Conservation (phyloP, 2,329 filamentous ascomycete genomes). For the Alternaria hordeiaustralica region DNA sequence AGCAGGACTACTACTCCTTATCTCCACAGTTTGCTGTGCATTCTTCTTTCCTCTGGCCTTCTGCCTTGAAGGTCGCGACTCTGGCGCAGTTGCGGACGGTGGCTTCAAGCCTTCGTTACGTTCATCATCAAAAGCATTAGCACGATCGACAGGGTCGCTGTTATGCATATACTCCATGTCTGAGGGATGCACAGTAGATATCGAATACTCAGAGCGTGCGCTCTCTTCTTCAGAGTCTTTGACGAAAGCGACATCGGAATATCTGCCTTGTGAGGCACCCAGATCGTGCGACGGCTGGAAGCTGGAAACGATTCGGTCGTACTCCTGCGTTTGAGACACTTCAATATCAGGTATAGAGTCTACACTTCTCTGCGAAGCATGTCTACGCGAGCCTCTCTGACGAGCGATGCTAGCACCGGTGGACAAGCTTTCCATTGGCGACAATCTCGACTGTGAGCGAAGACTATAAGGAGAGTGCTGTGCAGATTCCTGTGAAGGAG, state of each 20-base stretch:
- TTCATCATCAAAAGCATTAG: not conserved
- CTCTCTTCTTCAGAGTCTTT: constrained; percentile 44
- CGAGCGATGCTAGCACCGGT: not conserved
- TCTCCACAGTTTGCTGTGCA: not conserved
- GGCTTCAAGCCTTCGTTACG: constrained; percentile 4
- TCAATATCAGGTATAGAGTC: constrained; percentile 12
- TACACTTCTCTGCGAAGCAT: constrained; percentile 14
- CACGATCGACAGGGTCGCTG: constrained; percentile 17
- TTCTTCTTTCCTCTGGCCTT: constrained; percentile 4
- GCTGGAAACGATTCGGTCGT: constrained; percentile 22
- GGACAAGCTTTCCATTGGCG: constrained; percentile 20
- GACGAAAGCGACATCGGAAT: constrained; percentile 31
- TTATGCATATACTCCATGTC: constrained; percentile 15
- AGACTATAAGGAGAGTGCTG: constrained; percentile 38
- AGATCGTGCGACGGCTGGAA: constrained; percentile 36
- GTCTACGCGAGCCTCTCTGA: constrained; percentile 20
- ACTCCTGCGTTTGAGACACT: constrained; percentile 11
- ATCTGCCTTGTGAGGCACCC: constrained; percentile 27
- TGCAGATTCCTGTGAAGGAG: constrained; percentile 22
- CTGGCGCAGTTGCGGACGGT: constrained; percentile 11
- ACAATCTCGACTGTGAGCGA: constrained; percentile 38
- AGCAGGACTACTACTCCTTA: constrained; percentile 7
- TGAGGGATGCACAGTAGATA: constrained; percentile 35
- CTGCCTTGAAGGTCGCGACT: not conserved
- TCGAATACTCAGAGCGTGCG: constrained; percentile 34